phyloP scores from a whole-genome alignment of 2,329 filamentous ascomycete genomes.

The Trichoderma pleuroti region DNA sequence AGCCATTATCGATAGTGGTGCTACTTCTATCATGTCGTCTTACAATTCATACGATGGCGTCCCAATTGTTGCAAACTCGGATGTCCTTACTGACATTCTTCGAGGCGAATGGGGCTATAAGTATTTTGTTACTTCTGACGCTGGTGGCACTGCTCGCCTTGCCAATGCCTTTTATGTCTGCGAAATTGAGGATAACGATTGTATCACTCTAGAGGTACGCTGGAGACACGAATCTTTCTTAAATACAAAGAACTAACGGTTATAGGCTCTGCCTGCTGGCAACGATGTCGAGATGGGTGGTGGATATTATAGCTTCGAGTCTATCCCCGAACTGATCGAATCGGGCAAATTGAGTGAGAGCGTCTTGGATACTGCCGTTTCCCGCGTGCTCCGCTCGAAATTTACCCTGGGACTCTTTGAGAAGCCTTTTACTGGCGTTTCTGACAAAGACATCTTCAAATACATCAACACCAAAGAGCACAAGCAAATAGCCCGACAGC shows the following conservation, averaged over 20 bases:
- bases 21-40: constrained; percentile 10
- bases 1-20: constrained; percentile 7
- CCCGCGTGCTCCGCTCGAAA: background rate
- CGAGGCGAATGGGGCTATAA: constrained; percentile 1
- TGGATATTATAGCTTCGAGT: constrained; percentile 4
- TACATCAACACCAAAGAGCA: background rate
- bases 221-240: background rate
- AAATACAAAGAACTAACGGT: too few relatives aligned
- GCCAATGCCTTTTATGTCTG: constrained; percentile 5
- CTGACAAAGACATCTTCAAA: constrained; percentile 1
- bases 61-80: background rate
- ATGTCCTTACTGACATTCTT: background rate
- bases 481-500: background rate
- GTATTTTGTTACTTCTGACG: constrained; percentile 1
- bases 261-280: constrained; percentile 2
- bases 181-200: background rate
- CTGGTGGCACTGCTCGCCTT: constrained; percentile 7
- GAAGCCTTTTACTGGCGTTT: background rate
- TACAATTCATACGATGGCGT: constrained; percentile 10
- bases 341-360: background rate
- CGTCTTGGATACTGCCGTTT: background rate
- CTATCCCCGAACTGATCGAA: background rate
- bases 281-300: constrained; percentile 10
- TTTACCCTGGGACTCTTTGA: background rate
- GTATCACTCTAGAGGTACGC: constrained; percentile 6